Base-by-base conservation (phyloP, 495 filamentous ascomycete genomes). In the Schizothecium vesticola region DNA sequence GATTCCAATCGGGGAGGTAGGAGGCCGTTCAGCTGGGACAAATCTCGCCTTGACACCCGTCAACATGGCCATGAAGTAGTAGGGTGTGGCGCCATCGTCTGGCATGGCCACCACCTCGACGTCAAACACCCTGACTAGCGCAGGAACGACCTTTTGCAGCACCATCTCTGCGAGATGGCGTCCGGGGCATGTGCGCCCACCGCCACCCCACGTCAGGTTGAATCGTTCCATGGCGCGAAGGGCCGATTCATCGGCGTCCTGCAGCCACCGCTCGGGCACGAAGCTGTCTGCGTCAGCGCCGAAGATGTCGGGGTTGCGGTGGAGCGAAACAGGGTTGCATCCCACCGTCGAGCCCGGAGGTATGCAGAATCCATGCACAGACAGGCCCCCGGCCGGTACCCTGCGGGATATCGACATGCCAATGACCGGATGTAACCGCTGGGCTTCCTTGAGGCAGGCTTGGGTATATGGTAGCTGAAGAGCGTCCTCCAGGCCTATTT, bases 101-200 rank as follows among this genome's bases (percentile, higher is more conserved):
- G 75, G 74, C 67, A 74, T 71, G 1, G 58, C 21, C 9, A 70
- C 71, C 4, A 81, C 65, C 62, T 76, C 64, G 16, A 81, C 67
- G 5, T 88, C 85, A 72, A 91, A 92, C 63, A 82, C 79, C 13
- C 80, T 79, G 60, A 90, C 74, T 60, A 92, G 76, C n/a, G 82
- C 84, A 11, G 87, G 84, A 9, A 91, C 82, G 3, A 89, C 73
- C 75, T 91, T 92, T 65, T 84, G 82, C 19, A 91, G 80, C 70
- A 91, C 84, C 73, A 91, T 69, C 73, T 88, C 80, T 26, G 85
- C 85, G 60, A 92, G 80, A 68, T 91, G 88, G 67, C 85, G 84
- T 4, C 90, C 90, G 65, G 91, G 89, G 75, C 90, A 92, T 3
- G 86, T 84, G 43, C 90, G 77, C 6, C 80, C 80, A n/a, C 90